Conservation (phyloP, 352 stramenopile species). For the Globisporangium irregulare region DNA sequence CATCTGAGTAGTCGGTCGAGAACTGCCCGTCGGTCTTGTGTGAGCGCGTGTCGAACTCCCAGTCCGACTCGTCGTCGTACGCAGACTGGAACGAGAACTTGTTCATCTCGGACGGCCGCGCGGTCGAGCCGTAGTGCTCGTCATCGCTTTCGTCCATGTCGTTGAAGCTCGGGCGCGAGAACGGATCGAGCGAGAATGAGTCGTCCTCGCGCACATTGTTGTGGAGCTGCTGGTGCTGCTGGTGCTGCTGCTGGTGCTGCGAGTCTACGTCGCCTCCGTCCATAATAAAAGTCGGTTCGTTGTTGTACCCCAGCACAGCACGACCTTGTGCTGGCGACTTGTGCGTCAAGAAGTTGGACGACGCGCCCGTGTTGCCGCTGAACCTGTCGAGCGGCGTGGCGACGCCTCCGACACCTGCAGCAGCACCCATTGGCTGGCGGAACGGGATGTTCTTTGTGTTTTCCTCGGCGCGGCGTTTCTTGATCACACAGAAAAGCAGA, state of each 20-base stretch:
- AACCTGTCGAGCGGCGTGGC: conserved; percentile 28
- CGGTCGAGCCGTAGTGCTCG: conserved; percentile 32
- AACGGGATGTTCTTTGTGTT: conserved; percentile 77
- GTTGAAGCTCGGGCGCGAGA: conserved; percentile 66
- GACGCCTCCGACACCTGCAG: conserved; percentile 18
- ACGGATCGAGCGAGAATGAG: conserved; percentile 75
- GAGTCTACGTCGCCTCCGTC: conserved; percentile 34
- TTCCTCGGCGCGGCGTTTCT: conserved; percentile 52
- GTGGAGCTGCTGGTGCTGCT: conserved; percentile 17
- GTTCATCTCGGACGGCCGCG: conserved; percentile 50
- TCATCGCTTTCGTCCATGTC: conserved; percentile 41
- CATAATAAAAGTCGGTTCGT: conserved; percentile 39
- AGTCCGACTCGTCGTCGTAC: conserved; percentile 70
- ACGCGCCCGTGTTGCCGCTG: conserved; percentile 53
- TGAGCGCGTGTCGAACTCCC: conserved; percentile 58
- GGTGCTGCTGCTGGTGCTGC: conserved; percentile 6
- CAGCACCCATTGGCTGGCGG: conserved; percentile 40
- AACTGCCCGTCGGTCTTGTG: conserved; percentile 36
- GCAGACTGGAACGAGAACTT: conserved; percentile 79
- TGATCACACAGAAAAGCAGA: conserved; percentile 67
- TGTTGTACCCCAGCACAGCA: conserved; percentile 26
- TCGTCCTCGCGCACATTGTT: conserved; percentile 29
- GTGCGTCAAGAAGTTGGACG: conserved; percentile 67
- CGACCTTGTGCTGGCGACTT: conserved; percentile 43
- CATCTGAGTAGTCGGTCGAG: conserved; percentile 24